Evolutionary conservation across 345 rosid species (phyloP).

Genomic region (Tarenaya hassleriana): DNA sequence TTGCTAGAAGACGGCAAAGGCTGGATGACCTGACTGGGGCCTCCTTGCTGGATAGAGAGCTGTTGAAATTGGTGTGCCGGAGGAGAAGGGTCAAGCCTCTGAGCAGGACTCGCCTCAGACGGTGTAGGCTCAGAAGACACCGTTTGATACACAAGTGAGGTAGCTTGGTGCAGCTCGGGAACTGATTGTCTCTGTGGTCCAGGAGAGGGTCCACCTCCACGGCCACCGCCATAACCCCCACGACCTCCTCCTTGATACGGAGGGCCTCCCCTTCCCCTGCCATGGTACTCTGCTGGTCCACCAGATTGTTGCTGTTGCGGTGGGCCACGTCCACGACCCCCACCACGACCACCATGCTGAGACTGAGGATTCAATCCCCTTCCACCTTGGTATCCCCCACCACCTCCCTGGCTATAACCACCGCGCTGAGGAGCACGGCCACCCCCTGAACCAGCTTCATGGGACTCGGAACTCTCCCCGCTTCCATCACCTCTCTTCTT

Average conservation of each 20-base stretch:
- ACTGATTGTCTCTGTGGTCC: constrained; percentile 52
- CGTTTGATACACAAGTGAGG: constrained; percentile 49
- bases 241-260: constrained; percentile 60
- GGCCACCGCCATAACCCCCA: constrained; percentile 46
- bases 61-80: constrained; percentile 42
- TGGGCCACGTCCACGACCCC: constrained; percentile 54
- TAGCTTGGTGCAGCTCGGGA: constrained; percentile 99
- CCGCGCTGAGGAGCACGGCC: constrained; percentile 51
- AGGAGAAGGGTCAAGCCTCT: constrained; percentile 36
- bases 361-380: constrained; percentile 49
- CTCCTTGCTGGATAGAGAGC: constrained; percentile 48
- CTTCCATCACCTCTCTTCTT: constrained; percentile 66
- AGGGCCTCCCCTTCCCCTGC: constrained; percentile 75
- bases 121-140: constrained; percentile 48
- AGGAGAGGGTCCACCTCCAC: constrained; percentile 52
- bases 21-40: constrained; percentile 51
- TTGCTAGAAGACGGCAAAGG: constrained; percentile 66
- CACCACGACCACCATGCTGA: constrained; percentile 60
- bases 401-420: constrained; percentile 42
- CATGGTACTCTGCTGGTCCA: constrained; percentile 55
- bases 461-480: constrained; percentile 69
- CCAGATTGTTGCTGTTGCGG: constrained; percentile 54
- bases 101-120: constrained; percentile 52
- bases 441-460: constrained; percentile 44
- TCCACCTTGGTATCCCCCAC: constrained; percentile 51